Evolutionary conservation across 202 grass and related monocot genomes (phyloP).

Genomic region (Brachypodium distachyon): DNA sequence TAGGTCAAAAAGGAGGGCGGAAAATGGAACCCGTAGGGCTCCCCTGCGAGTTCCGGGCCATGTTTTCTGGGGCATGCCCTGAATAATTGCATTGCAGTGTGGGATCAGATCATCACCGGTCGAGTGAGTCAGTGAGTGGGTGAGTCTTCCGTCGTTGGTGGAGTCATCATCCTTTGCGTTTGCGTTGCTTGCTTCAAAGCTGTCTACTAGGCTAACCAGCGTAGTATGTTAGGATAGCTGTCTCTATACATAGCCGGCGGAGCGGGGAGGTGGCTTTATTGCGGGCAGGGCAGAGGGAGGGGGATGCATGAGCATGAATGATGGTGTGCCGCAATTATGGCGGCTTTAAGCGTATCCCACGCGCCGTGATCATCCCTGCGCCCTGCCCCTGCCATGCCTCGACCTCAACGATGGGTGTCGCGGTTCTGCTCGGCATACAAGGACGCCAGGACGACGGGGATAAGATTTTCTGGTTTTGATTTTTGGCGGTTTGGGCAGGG

Average conservation of each 20-base stretch:
- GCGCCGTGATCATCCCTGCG: not conserved
- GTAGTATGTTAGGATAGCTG: conserved; percentile 9
- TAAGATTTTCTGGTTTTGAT: not conserved
- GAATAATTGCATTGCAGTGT: conserved; percentile 19
- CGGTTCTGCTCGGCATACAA: not conserved
- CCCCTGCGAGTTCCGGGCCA: not conserved
- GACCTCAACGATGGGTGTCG: not conserved
- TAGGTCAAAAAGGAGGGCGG: conserved; percentile 1
- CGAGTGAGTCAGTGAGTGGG: no score
- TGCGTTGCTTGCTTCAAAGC: not conserved
- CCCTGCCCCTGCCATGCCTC: not conserved
- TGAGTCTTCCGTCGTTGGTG: no score
- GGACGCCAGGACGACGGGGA: not conserved
- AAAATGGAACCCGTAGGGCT: not conserved
- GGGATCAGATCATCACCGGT: no score
- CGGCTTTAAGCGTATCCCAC: conserved; percentile 2
- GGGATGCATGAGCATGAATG: not conserved
- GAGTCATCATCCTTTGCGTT: not conserved
- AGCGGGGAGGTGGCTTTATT: conserved; percentile 16
- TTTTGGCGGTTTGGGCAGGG: no score
- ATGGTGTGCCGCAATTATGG: conserved; percentile 4
- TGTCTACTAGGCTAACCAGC: not conserved
- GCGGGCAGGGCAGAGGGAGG: not conserved
- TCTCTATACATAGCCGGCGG: not conserved
- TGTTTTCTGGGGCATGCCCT: not conserved